Base-by-base conservation (phyloP, 2,329 filamentous ascomycete species). In the Cladosporium sp. region DNA sequence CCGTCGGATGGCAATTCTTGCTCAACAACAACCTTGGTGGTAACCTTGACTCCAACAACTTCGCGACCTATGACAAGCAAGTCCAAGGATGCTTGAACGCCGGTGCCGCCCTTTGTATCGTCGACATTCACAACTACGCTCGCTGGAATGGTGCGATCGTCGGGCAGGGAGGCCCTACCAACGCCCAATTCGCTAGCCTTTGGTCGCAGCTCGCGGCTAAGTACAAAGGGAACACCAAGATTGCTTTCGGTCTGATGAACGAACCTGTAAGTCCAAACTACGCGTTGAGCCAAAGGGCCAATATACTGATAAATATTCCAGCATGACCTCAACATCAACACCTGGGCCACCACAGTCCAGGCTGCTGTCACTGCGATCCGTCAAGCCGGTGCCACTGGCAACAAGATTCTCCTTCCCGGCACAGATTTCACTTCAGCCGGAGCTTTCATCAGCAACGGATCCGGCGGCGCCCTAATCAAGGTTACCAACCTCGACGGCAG, bases 181-280 rank as follows among this genome's bases (percentile, higher is more conserved):
- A 88, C 67, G 81, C 78, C 11, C 73, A 84, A 14, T 84, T 88
- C 64, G 81, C 78, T 3, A 74, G 73, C 42, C 71, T 88, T 5
- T 89, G 86, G 86, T 70, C 64, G 30, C 73, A 77, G 66, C 61
- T 78, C 4, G 86, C 86, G 1, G 75, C 72, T 1, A 83, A 84
- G 67, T 89, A 88, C 70, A 78, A 76, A 20, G 66, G 67, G 5
- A 72, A 84, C 51, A 69, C 76, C 38, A 83, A 81, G 60, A 73
- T 89, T 25, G 76, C 82, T 3, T 87, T 89, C 63, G 85, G 84
- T 14, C 69, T 89, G 45, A 88, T 89, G 85, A 89, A 89, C 72
- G 87, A 78, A 73, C 86, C 86, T 2, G 63, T 64, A 55, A 51
- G 60, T 51, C n/a, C n/a, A 30, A 25, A 17, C 20, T 20, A 2